These are phyloP conservation scores for Bipolaris gigantea DNA, from an alignment of 2,329 filamentous ascomycete species.

Conservation along the genomic window DNA sequence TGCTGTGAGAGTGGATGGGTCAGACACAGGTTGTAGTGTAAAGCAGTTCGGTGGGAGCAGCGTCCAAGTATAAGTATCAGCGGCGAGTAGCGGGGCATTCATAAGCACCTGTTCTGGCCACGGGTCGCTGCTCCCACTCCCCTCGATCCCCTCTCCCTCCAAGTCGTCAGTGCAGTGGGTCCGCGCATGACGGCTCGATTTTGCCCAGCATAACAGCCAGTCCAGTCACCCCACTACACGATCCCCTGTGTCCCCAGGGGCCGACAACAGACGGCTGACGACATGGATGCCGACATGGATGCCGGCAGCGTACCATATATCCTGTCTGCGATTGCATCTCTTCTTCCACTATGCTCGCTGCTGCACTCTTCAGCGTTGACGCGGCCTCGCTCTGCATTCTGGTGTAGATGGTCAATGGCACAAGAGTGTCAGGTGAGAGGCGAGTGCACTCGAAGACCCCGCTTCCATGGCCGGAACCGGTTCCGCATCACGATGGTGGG, in stretches of 20 bases:
- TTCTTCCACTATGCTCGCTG: background rate
- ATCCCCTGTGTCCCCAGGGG: background rate
- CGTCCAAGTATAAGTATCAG: conserved; percentile 21
- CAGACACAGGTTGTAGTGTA: conserved; percentile 10
- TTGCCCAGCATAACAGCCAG: conserved; percentile 13
- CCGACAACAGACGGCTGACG: background rate
- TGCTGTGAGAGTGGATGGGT: conserved; percentile 8
- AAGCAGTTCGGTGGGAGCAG: conserved; percentile 3
- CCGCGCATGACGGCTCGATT: conserved; percentile 28
- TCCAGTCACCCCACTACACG: conserved; percentile 16
- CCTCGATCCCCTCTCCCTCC: conserved; percentile 26
- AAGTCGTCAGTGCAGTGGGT: conserved; percentile 16
- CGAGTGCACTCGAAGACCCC: conserved; percentile 20
- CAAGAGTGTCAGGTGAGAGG: background rate
- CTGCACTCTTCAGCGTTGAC: background rate
- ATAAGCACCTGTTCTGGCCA: conserved; percentile 33
- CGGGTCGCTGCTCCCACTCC: conserved; percentile 20
- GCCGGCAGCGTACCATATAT: no score
- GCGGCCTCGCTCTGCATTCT: background rate
- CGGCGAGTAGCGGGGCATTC: conserved; percentile 32
- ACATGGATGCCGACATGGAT: background rate
- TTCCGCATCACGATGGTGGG: background rate
- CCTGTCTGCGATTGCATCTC: background rate
- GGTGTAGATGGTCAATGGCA: background rate
- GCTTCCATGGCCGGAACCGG: conserved; percentile 22